Evolutionary conservation across 371 early-diverging fungal species (phyloP), one percentile per base, ranked within the genome.

Genomic region (Rhizopus microsporus): DNA sequence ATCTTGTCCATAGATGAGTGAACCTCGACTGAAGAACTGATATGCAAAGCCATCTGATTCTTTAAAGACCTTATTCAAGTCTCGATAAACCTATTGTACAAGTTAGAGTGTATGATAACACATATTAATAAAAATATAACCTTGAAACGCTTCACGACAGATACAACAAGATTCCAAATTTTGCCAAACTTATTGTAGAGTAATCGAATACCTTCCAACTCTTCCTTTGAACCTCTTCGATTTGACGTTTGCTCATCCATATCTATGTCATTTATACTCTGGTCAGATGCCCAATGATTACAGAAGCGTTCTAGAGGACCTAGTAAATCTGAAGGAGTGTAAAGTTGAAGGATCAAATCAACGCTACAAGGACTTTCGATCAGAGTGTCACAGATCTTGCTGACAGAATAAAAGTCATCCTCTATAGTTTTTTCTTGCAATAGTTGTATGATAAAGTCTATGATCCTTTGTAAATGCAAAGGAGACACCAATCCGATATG

Each of bases 321-420:
- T 32, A 80, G 37, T 5, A 80, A 42, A 0, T 54, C 63, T 9
- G 37, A 44, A 6, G 80, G 75, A 13, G 63, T 65, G 50, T 80
- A 69, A 16, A 75, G 59, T n/a, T 75, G 72, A 29, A 73, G 56
- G 5, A 80, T 71, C n/a, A 80, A 52, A 53, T 80, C 80, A 13
- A 80, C 54, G 12, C 63, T 57, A 12, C 59, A 63, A 12, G 77
- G 75, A 43, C 63, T 69, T 40, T 62, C 67, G 8, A 46, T 55
- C 23, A 80, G 44, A 0, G 75, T 68, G 35, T 69, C 71, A 51
- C 75, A 73, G 2, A 80, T 58, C 3, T 67, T 64, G 16, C 75
- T 59, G 0, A 80, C 44, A 0, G 69, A 50, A 32, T 56, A 56
- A 15, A 77, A 68, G 13, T 72, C 73, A 29, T 63, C 40, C 0